phyloP scores from a whole-genome alignment of 106 monocot species.

The Dendrobium officinale region DNA sequence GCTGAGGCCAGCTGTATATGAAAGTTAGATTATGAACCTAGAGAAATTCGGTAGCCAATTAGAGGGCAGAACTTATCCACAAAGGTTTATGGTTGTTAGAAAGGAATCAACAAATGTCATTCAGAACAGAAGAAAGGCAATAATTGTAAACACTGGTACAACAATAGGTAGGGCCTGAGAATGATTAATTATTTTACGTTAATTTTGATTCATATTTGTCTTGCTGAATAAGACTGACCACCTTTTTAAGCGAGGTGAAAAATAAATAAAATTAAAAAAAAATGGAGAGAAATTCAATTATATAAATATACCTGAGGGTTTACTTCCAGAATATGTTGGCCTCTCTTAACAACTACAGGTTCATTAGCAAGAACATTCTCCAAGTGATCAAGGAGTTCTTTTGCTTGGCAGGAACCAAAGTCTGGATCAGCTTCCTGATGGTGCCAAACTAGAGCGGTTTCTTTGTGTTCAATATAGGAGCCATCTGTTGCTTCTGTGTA shows the following conservation, averaged over 20 bases:
- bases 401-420: conserved; percentile 62
- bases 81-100: background rate
- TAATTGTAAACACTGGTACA: no score
- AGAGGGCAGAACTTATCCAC: background rate
- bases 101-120: background rate
- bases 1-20: background rate
- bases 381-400: conserved; percentile 68
- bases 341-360: conserved; percentile 64
- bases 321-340: conserved; percentile 61
- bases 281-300: background rate
- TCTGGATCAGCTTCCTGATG: conserved; percentile 76
- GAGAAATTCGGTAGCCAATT: background rate
- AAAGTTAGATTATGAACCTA: background rate
- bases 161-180: no score
- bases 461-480: conserved; percentile 57
- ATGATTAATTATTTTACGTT: no score
- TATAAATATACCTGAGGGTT: conserved; percentile 38
- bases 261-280: no score
- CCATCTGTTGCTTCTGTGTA: conserved; percentile 64
- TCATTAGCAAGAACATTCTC: conserved; percentile 73
- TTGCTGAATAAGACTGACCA: no score
- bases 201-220: no score
- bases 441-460: conserved; percentile 71
- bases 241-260: no score
- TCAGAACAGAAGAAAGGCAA: no score